Evolutionary conservation across 2,329 filamentous ascomycete species (phyloP), one percentile per base, ranked within the genome.

Genomic region (Dactylonectria estremocensis): DNA sequence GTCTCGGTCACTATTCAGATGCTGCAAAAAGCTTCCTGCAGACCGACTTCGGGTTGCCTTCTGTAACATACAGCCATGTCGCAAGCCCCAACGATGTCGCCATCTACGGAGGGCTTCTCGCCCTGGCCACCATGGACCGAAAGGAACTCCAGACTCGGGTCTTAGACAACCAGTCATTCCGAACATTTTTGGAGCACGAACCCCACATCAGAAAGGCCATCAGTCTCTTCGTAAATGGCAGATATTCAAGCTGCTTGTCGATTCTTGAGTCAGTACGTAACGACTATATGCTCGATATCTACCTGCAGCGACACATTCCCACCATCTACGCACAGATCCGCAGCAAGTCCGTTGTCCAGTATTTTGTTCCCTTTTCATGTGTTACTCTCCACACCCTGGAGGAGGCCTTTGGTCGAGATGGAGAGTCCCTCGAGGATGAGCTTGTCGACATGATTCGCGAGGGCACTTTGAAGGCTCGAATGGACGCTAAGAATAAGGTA

Each of bases 191-290:
- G 14, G 96, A 98, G 79, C 87, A 97, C 1, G 96, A 98, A 81
- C 95, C 95, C 3, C 95, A 98, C 76, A 93, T 99, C 69, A 93
- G 96, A 70, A 95, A 95, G 66, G 95, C 96, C 13, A 93, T 99
- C 74, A 90, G 89, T 8, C 91, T 94, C 78, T 99, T 98, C 83
- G 94, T 95, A 74, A 94, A 93, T 73, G 94, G 94, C 68, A 93
- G 97, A 75, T 99, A 98, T 81, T 92, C 93, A 10, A 89, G 89
- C 49, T 98, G 95, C 79, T 85, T 99, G 50, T 88, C 90, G 53
- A 94, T 95, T 40, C 87, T 99, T 0, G 93, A 96, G 76, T 88
- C 90, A 5, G 95, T 96, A 80, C 91, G 91, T 56, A 84, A 90
- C 40, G 96, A 99, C 80, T 98, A 96, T 79, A 86, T 95, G n/a